These are phyloP conservation scores for Amphichorda felina DNA, from an alignment of 2,329 filamentous ascomycete genomes.

Conservation along the genomic window DNA sequence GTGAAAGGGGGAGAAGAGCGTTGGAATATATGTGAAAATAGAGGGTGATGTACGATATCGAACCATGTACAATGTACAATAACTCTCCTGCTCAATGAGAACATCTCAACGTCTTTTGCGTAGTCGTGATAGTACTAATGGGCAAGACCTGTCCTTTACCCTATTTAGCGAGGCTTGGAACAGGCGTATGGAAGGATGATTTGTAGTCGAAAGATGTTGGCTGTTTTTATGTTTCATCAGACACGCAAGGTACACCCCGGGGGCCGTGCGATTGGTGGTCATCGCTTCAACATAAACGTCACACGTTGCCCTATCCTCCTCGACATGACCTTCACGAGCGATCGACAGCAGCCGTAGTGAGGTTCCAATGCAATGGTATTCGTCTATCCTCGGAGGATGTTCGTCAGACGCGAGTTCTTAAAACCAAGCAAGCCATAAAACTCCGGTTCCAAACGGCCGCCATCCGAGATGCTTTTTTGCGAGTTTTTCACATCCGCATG, in stretches of 20 bases:
- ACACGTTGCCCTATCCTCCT: not conserved
- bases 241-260: too few relatives aligned
- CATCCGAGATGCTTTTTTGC: conserved; percentile 21
- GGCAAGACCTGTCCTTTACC: too few relatives aligned
- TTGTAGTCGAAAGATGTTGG: too few relatives aligned
- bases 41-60: conserved; percentile 7
- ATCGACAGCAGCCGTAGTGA: not conserved
- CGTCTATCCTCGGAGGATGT: conserved; percentile 29
- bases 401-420: conserved; percentile 28
- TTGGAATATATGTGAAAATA: conserved; percentile 2
- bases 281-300: too few relatives aligned
- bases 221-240: too few relatives aligned
- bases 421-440: conserved; percentile 33
- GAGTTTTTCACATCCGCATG: not conserved
- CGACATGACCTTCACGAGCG: too few relatives aligned
- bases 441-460: conserved; percentile 32
- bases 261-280: too few relatives aligned
- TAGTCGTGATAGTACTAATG: not conserved
- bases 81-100: conserved; percentile 3
- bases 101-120: not conserved
- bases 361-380: conserved; percentile 26
- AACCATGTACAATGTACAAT: conserved; percentile 10
- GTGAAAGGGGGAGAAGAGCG: not conserved
- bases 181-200: too few relatives aligned
- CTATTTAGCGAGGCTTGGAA: too few relatives aligned